Evolutionary conservation across 352 stramenopile genomes (phyloP).

Genomic region (Globisporangium cystogenes): DNA sequence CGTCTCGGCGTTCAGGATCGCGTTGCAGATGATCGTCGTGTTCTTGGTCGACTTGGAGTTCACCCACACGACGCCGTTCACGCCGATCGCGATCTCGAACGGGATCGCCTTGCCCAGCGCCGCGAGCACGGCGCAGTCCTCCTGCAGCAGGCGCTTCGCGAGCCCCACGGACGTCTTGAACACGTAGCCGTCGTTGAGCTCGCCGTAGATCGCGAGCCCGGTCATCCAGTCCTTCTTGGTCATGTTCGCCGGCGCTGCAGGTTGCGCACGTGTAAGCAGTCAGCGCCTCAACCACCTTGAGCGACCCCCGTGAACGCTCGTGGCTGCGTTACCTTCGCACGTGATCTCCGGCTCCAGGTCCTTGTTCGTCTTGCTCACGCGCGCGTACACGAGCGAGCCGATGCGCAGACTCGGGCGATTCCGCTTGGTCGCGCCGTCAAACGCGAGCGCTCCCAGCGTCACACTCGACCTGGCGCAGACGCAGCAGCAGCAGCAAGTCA

Average conservation of each 20-base stretch:
- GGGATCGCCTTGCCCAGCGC: conserved; percentile 76
- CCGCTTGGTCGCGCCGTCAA: conserved; percentile 97
- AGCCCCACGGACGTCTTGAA: conserved; percentile 79
- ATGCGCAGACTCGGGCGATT: conserved; percentile 93
- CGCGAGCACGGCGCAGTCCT: conserved; percentile 78
- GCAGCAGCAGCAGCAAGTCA: not conserved
- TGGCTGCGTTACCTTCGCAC: conserved; percentile 93
- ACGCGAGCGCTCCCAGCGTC: conserved; percentile 79
- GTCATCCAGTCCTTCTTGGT: conserved; percentile 99
- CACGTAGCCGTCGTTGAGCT: conserved; percentile 92
- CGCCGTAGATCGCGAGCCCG: conserved; percentile 94
- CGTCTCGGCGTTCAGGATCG: conserved; percentile 84
- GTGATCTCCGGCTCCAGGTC: conserved; percentile 94
- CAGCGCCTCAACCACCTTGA: no score
- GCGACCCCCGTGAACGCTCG: no score
- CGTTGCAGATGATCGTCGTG: conserved; percentile 84
- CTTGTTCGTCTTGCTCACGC: conserved; percentile 81
- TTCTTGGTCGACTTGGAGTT: conserved; percentile 84
- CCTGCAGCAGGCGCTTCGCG: conserved; percentile 64
- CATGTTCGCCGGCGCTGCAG: conserved; percentile 69
- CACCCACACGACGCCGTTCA: conserved; percentile 97
- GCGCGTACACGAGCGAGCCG: conserved; percentile 93
- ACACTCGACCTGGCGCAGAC: conserved; percentile 41
- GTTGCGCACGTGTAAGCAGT: no score
- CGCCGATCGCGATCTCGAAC: conserved; percentile 95